Evolutionary conservation across 176 grass and related monocot species (phyloP).

Genomic region (Paspalum vaginatum): DNA sequence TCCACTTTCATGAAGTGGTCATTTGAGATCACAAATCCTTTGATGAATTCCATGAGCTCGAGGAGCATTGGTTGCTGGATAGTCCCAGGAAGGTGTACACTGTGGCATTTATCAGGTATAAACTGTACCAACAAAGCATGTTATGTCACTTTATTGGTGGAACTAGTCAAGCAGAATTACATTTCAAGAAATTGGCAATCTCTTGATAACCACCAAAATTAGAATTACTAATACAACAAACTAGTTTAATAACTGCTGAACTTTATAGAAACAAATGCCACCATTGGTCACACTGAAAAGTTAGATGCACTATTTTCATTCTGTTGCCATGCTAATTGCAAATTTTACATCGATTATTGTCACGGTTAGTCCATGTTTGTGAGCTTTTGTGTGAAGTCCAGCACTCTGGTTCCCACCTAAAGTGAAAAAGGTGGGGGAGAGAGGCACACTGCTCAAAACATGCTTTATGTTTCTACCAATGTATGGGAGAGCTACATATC

Average conservation of each 20-base stretch:
- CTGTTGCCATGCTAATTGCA: not conserved
- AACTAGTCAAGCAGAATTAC: constrained; percentile 20
- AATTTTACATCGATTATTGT: not conserved
- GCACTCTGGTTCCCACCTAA: not conserved
- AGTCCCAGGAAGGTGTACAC: constrained; percentile 64
- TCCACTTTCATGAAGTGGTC: constrained; percentile 52
- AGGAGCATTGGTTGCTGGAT: constrained; percentile 76
- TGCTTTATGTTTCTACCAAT: not conserved
- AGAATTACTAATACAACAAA: not conserved
- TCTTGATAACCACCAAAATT: not conserved
- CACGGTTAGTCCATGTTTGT: not conserved
- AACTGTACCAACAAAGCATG: constrained; percentile 45
- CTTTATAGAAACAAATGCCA: not conserved
- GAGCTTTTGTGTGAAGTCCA: not conserved
- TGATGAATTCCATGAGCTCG: constrained; percentile 69
- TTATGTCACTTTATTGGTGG: not conserved
- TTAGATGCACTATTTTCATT: not conserved
- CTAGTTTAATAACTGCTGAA: not conserved
- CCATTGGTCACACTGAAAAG: constrained; percentile 1
- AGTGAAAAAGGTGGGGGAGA: not conserved
- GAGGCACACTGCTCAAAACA: not conserved
- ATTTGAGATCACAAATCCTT: constrained; percentile 64
- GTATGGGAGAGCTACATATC: not conserved
- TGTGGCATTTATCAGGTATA: constrained; percentile 49
- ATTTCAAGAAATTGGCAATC: constrained; percentile 21